Evolutionary conservation across 179 eudicot genomes (phyloP).

Genomic region (Beta macrorhiza): DNA sequence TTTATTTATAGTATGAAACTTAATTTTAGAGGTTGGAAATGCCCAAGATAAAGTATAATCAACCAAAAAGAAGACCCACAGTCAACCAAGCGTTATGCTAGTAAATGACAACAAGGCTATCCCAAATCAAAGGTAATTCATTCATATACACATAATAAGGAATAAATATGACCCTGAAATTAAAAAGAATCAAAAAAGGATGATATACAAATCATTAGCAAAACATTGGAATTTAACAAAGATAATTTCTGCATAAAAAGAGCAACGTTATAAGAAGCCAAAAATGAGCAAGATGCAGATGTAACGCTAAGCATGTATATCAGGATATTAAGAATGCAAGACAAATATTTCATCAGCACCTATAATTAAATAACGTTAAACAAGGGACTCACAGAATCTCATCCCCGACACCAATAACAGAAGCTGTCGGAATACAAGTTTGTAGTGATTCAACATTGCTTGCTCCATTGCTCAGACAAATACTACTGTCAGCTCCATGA

Average conservation of each 20-base stretch:
- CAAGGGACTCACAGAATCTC: constrained; percentile 72
- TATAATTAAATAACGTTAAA: constrained; percentile 12
- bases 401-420: constrained; percentile 85
- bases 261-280: background rate
- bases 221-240: background rate
- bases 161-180: background rate
- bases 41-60: too few relatives aligned
- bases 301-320: background rate
- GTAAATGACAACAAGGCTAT: background rate
- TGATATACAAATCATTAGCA: background rate
- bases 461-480: constrained; percentile 55
- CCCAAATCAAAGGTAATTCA: background rate
- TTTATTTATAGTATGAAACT: too few relatives aligned
- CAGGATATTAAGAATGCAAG: background rate
- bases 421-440: constrained; percentile 63
- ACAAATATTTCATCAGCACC: background rate
- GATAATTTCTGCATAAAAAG: constrained; percentile 6
- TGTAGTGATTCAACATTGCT: constrained; percentile 32
- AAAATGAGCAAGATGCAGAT: background rate
- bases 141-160: background rate
- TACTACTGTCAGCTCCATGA: constrained; percentile 30
- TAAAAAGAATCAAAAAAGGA: background rate
- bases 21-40: too few relatives aligned
- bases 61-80: too few relatives aligned
- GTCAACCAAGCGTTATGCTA: background rate